Evolutionary conservation across 2,329 filamentous ascomycete genomes (phyloP), one percentile per base, ranked within the genome.

Genomic region (Colletotrichum paranaense): DNA sequence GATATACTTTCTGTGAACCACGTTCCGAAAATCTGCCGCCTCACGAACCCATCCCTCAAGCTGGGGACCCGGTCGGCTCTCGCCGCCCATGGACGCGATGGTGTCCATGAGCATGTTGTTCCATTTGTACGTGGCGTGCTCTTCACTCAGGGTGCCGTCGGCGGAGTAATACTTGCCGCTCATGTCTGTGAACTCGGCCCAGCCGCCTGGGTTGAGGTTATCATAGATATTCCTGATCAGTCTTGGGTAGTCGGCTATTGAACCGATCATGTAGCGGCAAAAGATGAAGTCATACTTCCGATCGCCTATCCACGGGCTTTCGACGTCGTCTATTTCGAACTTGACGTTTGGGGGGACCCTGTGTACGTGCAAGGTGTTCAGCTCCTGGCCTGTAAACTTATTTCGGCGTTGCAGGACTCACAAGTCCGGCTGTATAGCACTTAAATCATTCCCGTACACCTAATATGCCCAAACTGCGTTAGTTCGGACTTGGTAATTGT

Each of bases 241-340:
- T 35, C 55, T 62, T 1, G 67, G 67, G 62, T 57, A 73, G 6
- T 73, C 24, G 11, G 42, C 19, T 2, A 73, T 67, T 1, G 59
- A 24, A 1, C 56, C 64, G 4, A 66, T 62, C 65, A 74, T 52
- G 28, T 73, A 68, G 7, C 73, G 64, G 55, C 64, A 68, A 22
- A 82, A 81, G 75, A 84, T 79, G 68, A 77, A 81, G 71, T 81
- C 79, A 62, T 81, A 82, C 65, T 77, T 77, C 52, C 80, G 76
- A n/a, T 55, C 9, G 78, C 81, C 82, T 75, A 83, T 80, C 83
- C 84, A 85, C n/a, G n/a, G n/a, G 26, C 87, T 84, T 77, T 91
- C 89, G 32, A 89, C 88, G 78, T 93, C 91, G 78, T 93, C 91
- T 35, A 93, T 87, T 70, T 91, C 85, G 76, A 93, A 93, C 71